Evolutionary conservation across 768 basidiomycete genomes (phyloP), one percentile per base, ranked within the genome.

Genomic region (Collybia sordida): DNA sequence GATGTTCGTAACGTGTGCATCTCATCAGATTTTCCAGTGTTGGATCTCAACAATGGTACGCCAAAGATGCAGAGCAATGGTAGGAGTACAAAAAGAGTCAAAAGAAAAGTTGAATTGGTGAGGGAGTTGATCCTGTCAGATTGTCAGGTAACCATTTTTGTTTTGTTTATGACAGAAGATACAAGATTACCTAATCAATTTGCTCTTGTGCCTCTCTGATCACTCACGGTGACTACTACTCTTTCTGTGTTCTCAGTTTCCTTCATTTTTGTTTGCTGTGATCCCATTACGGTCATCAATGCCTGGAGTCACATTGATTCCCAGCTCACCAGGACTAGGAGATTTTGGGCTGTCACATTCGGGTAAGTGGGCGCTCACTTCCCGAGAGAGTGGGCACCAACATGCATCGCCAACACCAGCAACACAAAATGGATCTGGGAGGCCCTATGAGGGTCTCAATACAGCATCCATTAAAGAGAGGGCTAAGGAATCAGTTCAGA

Each of bases 401-500:
- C 49, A 15, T 24, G 17, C 56, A 47, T 51, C 53, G 38, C 41
- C 50, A 43, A 48, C 49, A 52, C 35, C 60, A 66, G 65, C 65
- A 39, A 50, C 58, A 38, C 62, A 61, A 42, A 61, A 63, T 41
- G 54, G 59, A 42, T 14, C 22, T 15, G 27, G 53, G 50, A 54
- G 53, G n/a, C 45, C 52, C 25, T 62, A 65, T 27, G 69, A 70
- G 55, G 70, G 66, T 36, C 64, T 75, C 60, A 68, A 72, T 9
- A 65, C 73, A 19, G 54, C 64, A 9, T 73, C 75, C 45, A 75
- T 80, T 56, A 79, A 77, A 55, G 61, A 63, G 42, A 74, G 70
- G 58, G 74, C 72, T 9, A 73, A 67, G 55, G 73, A 76, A 38
- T 58, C 69, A 9, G 82, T 82, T 11, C 68, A 71, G 31, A 78